Percentiles rank a stretch among this genome's conserved stretches.
These are phyloP conservation scores for Pseudogymnoascus sp. DNA, from an alignment of 2,329 filamentous ascomycete species.

Conservation along the genomic window DNA sequence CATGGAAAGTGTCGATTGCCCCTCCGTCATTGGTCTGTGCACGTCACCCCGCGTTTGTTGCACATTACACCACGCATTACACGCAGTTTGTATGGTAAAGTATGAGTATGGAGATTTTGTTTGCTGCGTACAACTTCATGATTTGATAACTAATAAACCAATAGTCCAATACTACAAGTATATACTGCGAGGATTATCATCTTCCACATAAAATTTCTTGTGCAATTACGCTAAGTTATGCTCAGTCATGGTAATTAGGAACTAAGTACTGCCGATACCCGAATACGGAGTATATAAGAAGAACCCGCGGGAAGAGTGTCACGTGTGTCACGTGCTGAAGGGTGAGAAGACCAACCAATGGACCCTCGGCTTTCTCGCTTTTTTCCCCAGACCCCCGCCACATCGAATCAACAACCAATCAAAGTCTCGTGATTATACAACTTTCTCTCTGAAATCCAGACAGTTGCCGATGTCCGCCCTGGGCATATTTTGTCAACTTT, in stretches of 20 bases:
- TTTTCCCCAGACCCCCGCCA: not conserved
- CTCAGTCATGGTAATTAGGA: no score
- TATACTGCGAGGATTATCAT: not conserved
- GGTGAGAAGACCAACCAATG: not conserved
- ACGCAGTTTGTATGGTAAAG: not conserved
- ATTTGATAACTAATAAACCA: not conserved
- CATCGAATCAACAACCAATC: not conserved
- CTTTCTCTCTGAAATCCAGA: not conserved
- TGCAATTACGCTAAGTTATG: not conserved
- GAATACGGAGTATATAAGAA: not conserved
- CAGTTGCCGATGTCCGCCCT: constrained; percentile 3
- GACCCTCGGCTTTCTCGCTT: not conserved
- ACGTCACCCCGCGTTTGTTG: not conserved
- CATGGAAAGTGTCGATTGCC: not conserved
- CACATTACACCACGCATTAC: not conserved
- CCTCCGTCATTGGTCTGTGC: constrained; percentile 2
- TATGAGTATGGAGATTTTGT: not conserved
- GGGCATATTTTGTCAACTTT: not conserved
- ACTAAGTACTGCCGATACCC: not conserved
- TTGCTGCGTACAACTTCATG: not conserved
- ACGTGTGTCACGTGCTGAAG: not conserved
- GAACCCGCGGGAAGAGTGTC: not conserved
- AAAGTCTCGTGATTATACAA: not conserved
- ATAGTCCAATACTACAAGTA: not conserved
- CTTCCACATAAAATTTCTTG: not conserved